These are phyloP conservation scores for Paraphoma chrysanthemicola DNA, from an alignment of 2,329 filamentous ascomycete species.

Conservation along the genomic window DNA sequence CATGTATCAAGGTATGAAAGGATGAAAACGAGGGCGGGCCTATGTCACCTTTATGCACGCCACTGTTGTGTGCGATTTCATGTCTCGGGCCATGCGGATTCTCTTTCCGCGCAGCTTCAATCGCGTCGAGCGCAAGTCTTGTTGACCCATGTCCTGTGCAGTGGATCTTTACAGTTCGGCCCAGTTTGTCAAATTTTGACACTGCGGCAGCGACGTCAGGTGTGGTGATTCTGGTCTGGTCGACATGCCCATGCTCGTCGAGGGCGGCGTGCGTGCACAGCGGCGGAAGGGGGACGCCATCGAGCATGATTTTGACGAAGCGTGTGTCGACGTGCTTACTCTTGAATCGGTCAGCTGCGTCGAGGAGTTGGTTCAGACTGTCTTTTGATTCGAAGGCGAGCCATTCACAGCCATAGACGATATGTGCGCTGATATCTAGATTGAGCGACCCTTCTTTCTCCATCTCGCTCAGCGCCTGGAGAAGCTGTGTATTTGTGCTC, in stretches of 20 bases:
- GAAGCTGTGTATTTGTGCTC: conserved; percentile 31
- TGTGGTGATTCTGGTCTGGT: conserved; percentile 26
- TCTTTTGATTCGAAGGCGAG: conserved; percentile 9
- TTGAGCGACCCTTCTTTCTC: conserved; percentile 29
- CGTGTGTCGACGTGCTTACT: conserved; percentile 37
- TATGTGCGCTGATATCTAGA: conserved; percentile 27
- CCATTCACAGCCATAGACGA: conserved; percentile 16
- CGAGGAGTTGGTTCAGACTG: conserved; percentile 27
- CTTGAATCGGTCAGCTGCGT: conserved; percentile 27
- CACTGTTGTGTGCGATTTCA: conserved; percentile 41
- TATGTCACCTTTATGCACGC: conserved; percentile 21
- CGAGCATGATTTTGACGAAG: conserved; percentile 47
- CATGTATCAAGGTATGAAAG: too few relatives aligned
- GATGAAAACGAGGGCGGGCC: too few relatives aligned
- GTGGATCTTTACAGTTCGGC: conserved; percentile 46
- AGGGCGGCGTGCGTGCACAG: conserved; percentile 37
- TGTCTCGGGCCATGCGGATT: conserved; percentile 39
- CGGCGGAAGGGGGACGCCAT: conserved; percentile 42
- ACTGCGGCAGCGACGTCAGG: conserved; percentile 31
- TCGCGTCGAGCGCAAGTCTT: conserved; percentile 38
- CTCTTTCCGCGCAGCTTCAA: conserved; percentile 30
- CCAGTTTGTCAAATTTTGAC: conserved; percentile 35
- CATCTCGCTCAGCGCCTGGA: conserved; percentile 34
- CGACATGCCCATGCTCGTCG: conserved; percentile 28
- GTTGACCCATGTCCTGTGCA: conserved; percentile 40